Base-by-base conservation (phyloP, 148 eudicot species). In the Persicaria maculosa region DNA sequence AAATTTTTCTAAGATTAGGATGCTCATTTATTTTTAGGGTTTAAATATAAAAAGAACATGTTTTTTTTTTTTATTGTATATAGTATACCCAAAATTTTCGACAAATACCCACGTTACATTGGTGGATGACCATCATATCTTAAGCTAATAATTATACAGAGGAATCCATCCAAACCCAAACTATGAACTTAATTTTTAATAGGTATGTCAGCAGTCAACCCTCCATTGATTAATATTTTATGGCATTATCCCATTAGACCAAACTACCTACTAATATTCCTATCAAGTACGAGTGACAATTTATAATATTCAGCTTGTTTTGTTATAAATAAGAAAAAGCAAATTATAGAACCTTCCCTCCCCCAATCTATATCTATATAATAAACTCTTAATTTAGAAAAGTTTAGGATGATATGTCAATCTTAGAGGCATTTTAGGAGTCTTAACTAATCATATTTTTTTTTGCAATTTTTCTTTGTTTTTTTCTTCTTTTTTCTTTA, bases 71-170 rank as follows among this genome's bases (percentile, higher is more conserved):
- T 53, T 16, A 19, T 15, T 22, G 25, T 22, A 22, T 31, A 31
- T 31, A 31, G 10, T 50, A 57, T 57, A 55, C 22, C 61, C 62
- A 17, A 17, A 1, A 57, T 6, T 19, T 57, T 57, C 7, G 62
- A 17, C 25, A 57, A 17, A 57, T 57, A 25, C 62, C 62, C 19
- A 53, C 31, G 10, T 19, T 57, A 57, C 2, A 19, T 57, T 15
- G 62, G 62, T 57, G 62, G 62, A 57, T 57, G 62, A 57, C 62
- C 62, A 57, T 57, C 62, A 57, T 57, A 57, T 10, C 25, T 57
- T 57, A 17, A 57, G 10, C 62, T 57, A 19, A 19, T 16, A 17
- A 17, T 17, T 17, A 57, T 17, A 6, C n/a, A 6, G 11, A 57
- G 20, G 20, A 57, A 57, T 19, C 25, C 25, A 17, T 19, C 62